Evolutionary conservation across 345 rosid species (phyloP).

Genomic region (Combretum micranthum): DNA sequence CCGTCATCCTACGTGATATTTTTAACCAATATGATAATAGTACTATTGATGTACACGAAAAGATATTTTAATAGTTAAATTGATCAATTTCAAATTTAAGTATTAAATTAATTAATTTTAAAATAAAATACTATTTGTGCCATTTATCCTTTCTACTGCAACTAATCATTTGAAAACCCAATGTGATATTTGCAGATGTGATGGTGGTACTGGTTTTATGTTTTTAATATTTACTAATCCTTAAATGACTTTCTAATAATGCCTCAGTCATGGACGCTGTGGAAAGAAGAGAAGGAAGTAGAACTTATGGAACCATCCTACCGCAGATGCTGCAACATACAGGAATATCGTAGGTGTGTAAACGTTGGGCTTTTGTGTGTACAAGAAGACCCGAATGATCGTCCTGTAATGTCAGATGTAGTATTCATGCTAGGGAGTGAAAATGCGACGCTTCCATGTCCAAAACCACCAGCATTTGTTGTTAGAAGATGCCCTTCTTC

Average conservation of each 20-base stretch:
- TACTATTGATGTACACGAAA: too few species aligned
- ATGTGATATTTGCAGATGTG: too few species aligned
- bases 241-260: slow-evolving; percentile 3
- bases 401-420: slow-evolving; percentile 49
- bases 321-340: slow-evolving; percentile 12
- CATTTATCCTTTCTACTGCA: too few species aligned
- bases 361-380: slow-evolving; percentile 50
- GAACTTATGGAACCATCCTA: slow-evolving; percentile 35
- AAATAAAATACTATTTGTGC: too few species aligned
- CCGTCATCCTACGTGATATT: too few species aligned
- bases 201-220: too few species aligned
- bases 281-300: slow-evolving; percentile 31
- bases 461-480: slow-evolving; percentile 43
- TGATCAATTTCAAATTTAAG: too few species aligned
- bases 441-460: slow-evolving; percentile 34
- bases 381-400: slow-evolving; percentile 46
- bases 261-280: slow-evolving; percentile 47
- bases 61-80: too few species aligned
- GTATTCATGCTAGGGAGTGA: slow-evolving; percentile 45
- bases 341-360: slow-evolving; percentile 33
- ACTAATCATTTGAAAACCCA: too few species aligned
- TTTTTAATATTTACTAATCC: neutral
- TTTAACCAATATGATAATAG: too few species aligned
- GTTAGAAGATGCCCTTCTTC: slow-evolving; percentile 26
- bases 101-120: too few species aligned